Evolutionary conservation across 768 basidiomycete species (phyloP), one percentile per base, ranked within the genome.

Genomic region (Podaxis rugospora): DNA sequence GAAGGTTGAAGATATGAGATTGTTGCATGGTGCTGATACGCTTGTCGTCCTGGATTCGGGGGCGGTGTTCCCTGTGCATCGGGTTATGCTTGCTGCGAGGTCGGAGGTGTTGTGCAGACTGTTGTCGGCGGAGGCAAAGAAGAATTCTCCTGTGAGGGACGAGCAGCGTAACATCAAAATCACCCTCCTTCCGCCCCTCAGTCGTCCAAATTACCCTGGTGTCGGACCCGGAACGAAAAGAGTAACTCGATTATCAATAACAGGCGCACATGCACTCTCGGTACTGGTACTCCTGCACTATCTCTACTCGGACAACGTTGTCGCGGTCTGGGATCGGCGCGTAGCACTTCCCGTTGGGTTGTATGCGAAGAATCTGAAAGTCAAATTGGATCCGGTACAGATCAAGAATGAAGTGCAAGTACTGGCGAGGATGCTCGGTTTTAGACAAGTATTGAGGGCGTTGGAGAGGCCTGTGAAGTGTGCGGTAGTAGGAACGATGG

Each of bases 251-350:
- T 69, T 90, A 1, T 69, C 69, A 16, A 66, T 96, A 47, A 68
- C 75, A 0, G 84, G 84, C 1, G 84, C 83, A 62, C 82, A 86
- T 49, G 79, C 88, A 0, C 74, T 95, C 5, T 76, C 92, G 0
- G 72, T 89, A 14, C 81, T 97, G 14, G 79, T 96, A 21, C 75
- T 98, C 18, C 71, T 97, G 18, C 81, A 86, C 23, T 98, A 94
- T 67, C 72, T 98, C n/a, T 98, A 98, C 72, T 82, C 90, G 1
- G 96, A 99, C 70, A 82, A 87, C 42, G 72, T 95, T 1, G 76
- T 92, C 10, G 86, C 92, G 0, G 71, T 95, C 13, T 95, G 94
- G 92, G 95, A 98, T 69, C 78, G 80, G 11, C 84, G 93, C 14
- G 79, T 98, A 16, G 47, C 59, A 2, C 4, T 21, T 1, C 76